Evolutionary conservation across 2,329 filamentous ascomycete genomes (phyloP), one percentile per base, ranked within the genome.

Genomic region (Scytalidium sp.): DNA sequence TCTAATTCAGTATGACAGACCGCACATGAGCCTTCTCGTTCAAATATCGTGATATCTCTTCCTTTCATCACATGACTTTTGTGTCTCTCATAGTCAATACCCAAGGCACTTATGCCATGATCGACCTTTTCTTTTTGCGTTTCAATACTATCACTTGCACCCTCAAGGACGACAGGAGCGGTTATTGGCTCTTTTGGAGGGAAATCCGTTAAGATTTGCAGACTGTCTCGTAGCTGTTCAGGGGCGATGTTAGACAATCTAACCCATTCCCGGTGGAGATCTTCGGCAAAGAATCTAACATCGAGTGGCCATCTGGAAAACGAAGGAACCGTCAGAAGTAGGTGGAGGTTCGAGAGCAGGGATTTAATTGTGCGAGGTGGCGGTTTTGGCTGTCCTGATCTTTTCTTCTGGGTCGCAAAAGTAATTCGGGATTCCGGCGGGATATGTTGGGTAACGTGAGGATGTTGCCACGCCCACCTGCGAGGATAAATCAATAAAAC

Each of bases 391-490:
- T 74, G 78, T 10, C 79, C 76, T 27, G 74, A 79, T 45, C 69
- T 69, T 64, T 81, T 84, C 45, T 64, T 72, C 47, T 70, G 66
- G 0, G 71, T 80, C 60, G 79, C 67, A 43, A 76, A 63, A 1
- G 78, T 73, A 29, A 88, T 73, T n/a, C 84, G 76, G 39, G 82
- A 76, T 25, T 79, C 75, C 11, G 77, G 69, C 11, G 87, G 79
- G 50, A 96, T 90, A 64, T 96, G 91, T 27, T 87, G 74, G 4
- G 92, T 92, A 27, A 86, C 67, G 64, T 94, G 87, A 2, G 91
- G 83, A 64, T 97, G 91, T 57, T 89, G 89, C 76, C 95, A 87
- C 36, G 93, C 92, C 93, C 93, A 97, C 75, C 89, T 93, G 55
- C 20, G 32, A 19, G 13, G 6, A 39, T 22, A 19, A 41, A 3